Percentiles rank a stretch among this genome's conserved stretches.
Conservation (phyloP, 257 asterid genomes). For the Striga asiatica region DNA sequence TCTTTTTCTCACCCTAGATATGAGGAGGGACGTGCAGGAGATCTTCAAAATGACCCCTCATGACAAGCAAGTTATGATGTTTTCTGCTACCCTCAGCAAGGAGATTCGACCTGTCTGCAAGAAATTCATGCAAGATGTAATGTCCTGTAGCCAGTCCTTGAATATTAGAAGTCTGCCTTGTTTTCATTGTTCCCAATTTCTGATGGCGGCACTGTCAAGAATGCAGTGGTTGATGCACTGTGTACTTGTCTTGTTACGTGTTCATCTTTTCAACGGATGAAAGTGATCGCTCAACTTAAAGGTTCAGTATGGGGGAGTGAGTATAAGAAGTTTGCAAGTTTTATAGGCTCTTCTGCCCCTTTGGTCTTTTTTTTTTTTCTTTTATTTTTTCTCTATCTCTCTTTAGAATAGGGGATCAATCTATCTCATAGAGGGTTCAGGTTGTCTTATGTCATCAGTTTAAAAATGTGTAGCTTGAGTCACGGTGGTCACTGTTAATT, state of each 20-base stretch:
- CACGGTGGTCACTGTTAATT: constrained; percentile 16
- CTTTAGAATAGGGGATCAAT: too few species aligned
- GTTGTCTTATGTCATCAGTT: too few species aligned
- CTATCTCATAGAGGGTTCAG: too few species aligned
- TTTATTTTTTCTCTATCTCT: too few species aligned
- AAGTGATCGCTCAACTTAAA: constrained; percentile 19
- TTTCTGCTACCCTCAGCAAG: constrained; percentile 92
- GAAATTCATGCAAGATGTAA: constrained; percentile 97
- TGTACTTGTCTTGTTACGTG: constrained; percentile 28
- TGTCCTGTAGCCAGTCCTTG: constrained; percentile 56
- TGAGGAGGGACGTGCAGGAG: constrained; percentile 92
- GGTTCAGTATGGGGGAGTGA: constrained; percentile 12
- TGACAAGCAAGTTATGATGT: constrained; percentile 97
- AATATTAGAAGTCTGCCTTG: constrained; percentile 39
- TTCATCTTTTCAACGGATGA: constrained; percentile 20
- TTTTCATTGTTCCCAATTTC: constrained; percentile 45
- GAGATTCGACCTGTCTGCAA: constrained; percentile 94
- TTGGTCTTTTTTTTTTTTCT: too few species aligned
- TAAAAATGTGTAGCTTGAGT: constrained; percentile 16
- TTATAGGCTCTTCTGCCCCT: too few species aligned
- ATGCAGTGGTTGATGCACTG: constrained; percentile 44
- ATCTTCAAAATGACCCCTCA: constrained; percentile 92
- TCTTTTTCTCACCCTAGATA: too few species aligned
- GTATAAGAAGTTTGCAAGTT: constrained; percentile 16
- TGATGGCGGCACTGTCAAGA: constrained; percentile 25